Conservation (phyloP, 768 basidiomycete genomes). For the Mycena chlorophos region DNA sequence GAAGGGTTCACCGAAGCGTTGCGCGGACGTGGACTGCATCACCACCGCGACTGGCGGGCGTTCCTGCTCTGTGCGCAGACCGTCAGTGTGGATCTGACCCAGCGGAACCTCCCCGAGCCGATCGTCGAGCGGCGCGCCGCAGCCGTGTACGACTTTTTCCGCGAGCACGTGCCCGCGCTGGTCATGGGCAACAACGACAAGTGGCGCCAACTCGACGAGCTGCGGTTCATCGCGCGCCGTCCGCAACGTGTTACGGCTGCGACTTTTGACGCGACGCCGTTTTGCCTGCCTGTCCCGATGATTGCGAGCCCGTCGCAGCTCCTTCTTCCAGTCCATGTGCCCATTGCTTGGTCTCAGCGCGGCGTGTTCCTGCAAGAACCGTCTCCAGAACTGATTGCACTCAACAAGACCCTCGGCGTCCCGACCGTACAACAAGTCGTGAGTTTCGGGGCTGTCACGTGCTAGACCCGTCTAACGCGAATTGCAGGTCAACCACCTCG, state of each 20-base stretch:
- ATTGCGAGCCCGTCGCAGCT: constrained; percentile 15
- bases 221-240: constrained; percentile 14
- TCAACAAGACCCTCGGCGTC: constrained; percentile 15
- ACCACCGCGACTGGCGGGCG: constrained; percentile 7
- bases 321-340: constrained; percentile 6
- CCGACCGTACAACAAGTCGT: constrained; percentile 20
- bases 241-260: constrained; percentile 5
- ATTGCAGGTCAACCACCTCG: constrained; percentile 43
- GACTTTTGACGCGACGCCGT: constrained; percentile 8
- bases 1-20: background rate
- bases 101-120: constrained; percentile 4
- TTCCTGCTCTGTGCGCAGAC: constrained; percentile 18
- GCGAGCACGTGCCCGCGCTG: constrained; percentile 4
- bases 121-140: constrained; percentile 8
- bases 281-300: constrained; percentile 9
- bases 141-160: constrained; percentile 10
- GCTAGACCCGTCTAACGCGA: background rate
- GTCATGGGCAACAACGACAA: constrained; percentile 9
- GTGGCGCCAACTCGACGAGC: constrained; percentile 11
- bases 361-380: constrained; percentile 7
- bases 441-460: background rate
- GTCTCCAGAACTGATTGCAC: background rate
- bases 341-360: constrained; percentile 20
- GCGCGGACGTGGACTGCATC: constrained; percentile 6
- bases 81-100: constrained; percentile 13